These are phyloP conservation scores for Trichosporon coremiiforme DNA, from an alignment of 1,284 basidiomycete species.

Conservation along the genomic window DNA sequence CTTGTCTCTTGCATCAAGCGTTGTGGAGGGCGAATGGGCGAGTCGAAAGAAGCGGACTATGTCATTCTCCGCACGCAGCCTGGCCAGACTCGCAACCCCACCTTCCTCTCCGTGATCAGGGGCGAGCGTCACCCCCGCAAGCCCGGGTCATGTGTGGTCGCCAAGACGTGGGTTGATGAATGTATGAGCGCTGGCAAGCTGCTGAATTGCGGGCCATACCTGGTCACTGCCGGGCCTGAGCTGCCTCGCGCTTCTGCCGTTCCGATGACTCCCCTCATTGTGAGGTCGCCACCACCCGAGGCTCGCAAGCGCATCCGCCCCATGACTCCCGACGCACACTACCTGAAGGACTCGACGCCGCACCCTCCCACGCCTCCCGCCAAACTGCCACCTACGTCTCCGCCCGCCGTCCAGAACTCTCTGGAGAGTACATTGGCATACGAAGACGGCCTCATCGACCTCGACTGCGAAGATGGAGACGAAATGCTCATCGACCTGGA, in stretches of 20 bases:
- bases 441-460: constrained; percentile 6
- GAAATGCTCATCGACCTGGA: constrained; percentile 7
- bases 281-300: neutral
- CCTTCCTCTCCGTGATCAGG: neutral
- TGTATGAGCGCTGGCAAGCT: neutral
- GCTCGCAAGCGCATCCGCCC: constrained; percentile 1
- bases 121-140: neutral
- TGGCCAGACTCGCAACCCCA: neutral
- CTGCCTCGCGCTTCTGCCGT: neutral
- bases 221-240: neutral
- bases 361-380: neutral
- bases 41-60: neutral
- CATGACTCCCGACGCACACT: neutral
- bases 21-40: neutral
- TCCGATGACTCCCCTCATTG: neutral
- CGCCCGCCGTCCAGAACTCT: neutral
- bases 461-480: neutral
- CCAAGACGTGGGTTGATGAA: neutral
- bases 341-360: neutral
- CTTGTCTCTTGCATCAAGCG: neutral
- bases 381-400: neutral
- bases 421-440: neutral
- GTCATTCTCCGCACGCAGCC: neutral
- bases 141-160: neutral
- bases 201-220: neutral